Conservation (phyloP, 2,329 filamentous ascomycete genomes). For the Rhexocercosporidium sp. region DNA sequence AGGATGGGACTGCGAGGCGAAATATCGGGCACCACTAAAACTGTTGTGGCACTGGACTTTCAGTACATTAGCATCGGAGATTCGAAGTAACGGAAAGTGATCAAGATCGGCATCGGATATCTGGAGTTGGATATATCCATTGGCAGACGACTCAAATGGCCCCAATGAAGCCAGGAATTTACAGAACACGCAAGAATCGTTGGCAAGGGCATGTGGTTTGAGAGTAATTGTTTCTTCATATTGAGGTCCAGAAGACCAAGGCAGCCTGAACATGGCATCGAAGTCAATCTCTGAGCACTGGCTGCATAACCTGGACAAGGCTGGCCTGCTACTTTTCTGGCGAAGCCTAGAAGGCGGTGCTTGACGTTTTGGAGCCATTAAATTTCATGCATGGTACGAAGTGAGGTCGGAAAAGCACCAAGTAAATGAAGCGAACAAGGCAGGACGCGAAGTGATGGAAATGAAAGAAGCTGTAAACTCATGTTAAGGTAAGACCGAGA, state of each 20-base stretch:
- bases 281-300: neutral
- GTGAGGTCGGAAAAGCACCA: too few species aligned
- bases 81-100: neutral
- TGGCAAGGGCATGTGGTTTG: neutral
- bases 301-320: neutral
- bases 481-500: too few species aligned
- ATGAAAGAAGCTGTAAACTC: too few species aligned
- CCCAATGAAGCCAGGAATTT: neutral
- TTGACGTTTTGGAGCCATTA: neutral
- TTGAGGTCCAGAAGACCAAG: neutral
- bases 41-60: neutral
- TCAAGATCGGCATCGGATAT: neutral
- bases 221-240: neutral
- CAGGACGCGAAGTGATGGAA: neutral
- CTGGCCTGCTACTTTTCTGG: neutral
- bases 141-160: neutral
- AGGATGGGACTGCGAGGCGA: neutral
- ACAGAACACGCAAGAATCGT: neutral
- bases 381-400: too few species aligned
- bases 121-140: neutral
- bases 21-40: neutral
- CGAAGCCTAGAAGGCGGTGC: neutral
- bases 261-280: neutral
- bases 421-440: too few species aligned
- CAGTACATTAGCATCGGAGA: neutral